phyloP scores from a whole-genome alignment of 139 green algal species.

The Ulvella scutata region DNA sequence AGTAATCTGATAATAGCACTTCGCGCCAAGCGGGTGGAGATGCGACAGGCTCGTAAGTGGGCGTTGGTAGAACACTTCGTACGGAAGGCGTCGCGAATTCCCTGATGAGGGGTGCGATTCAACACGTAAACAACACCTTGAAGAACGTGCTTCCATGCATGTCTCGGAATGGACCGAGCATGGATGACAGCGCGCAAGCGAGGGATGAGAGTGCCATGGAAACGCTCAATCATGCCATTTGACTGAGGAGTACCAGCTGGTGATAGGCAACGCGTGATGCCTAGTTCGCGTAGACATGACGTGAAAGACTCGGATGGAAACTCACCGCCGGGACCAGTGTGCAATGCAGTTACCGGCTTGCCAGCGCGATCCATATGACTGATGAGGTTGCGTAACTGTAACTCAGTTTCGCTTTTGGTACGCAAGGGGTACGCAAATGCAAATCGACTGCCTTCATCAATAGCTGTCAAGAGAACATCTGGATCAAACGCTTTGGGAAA shows the following conservation, averaged over 20 bases:
- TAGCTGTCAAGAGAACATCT: too few species aligned
- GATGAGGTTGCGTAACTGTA: neutral
- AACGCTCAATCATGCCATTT: neutral
- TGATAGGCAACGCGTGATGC: neutral
- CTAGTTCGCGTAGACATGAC: neutral
- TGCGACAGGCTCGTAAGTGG: neutral
- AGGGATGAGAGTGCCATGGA: neutral
- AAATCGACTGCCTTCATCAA: too few species aligned
- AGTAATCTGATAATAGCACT: neutral
- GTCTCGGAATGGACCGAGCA: neutral
- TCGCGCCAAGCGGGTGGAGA: neutral
- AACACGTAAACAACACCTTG: neutral
- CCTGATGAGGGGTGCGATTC: neutral
- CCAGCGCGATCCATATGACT: neutral
- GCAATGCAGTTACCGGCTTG: neutral
- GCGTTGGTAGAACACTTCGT: neutral
- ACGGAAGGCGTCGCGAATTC: neutral
- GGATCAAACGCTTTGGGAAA: too few species aligned
- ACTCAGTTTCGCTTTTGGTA: neutral
- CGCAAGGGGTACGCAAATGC: neutral
- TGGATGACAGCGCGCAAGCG: neutral
- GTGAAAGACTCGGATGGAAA: neutral
- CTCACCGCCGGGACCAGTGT: neutral
- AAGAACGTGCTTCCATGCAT: neutral
- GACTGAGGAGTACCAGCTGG: neutral